A percentile compares a stretch with the other conserved stretches of the same genome.
phyloP scores from a whole-genome alignment of 2,329 filamentous ascomycete genomes.

The Drechslerella dactyloides region DNA sequence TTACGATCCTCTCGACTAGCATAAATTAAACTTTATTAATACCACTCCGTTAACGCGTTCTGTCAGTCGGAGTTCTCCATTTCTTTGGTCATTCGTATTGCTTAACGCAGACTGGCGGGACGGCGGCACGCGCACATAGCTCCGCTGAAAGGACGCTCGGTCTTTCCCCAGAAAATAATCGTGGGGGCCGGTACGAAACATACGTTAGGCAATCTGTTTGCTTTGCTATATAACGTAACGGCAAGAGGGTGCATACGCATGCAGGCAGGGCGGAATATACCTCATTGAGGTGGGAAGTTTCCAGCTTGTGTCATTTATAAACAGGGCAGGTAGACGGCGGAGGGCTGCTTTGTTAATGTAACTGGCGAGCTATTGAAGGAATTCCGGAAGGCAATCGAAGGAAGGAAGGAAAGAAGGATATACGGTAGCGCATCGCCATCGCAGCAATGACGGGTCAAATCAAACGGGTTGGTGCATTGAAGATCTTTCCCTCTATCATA shows the following conservation, averaged over 20 bases:
- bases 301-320: too few relatives aligned
- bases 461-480: slow-evolving; percentile 22
- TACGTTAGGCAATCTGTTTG: background rate
- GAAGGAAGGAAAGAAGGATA: background rate
- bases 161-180: slow-evolving; percentile 2
- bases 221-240: slow-evolving; percentile 8
- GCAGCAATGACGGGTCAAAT: slow-evolving; percentile 30
- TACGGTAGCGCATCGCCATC: background rate
- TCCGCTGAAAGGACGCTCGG: background rate
- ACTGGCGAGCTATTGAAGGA: background rate
- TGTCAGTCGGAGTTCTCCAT: too few relatives aligned
- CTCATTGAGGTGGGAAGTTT: background rate
- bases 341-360: background rate
- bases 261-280: background rate
- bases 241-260: background rate
- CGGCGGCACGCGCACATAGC: background rate
- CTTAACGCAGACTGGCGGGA: too few relatives aligned
- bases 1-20: too few relatives aligned
- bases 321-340: background rate
- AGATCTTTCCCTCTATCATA: background rate
- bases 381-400: too few relatives aligned
- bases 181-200: background rate
- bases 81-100: too few relatives aligned
- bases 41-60: too few relatives aligned
- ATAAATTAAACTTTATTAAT: too few relatives aligned